Evolutionary conservation across 176 grass and related monocot genomes (phyloP).

Genomic region (Phoenix dactylifera): DNA sequence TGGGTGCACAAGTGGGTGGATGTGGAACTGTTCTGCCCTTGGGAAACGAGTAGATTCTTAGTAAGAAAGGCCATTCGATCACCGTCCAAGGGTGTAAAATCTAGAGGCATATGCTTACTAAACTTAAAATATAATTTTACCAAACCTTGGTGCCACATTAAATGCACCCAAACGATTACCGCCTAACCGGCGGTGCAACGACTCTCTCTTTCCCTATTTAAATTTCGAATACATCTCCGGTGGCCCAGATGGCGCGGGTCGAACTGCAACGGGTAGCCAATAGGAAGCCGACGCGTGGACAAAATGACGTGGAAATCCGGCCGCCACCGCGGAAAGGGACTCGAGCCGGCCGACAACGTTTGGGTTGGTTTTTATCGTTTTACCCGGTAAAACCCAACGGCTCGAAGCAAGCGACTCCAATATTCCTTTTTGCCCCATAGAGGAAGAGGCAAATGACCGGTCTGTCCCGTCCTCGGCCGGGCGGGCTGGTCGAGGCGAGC

Average conservation of each 20-base stretch:
- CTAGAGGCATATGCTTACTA: too few relatives aligned
- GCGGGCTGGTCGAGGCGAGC: not conserved
- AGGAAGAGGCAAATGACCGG: too few relatives aligned
- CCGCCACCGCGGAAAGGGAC: constrained; percentile 33
- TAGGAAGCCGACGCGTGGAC: not conserved
- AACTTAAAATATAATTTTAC: too few relatives aligned
- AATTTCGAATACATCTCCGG: not conserved
- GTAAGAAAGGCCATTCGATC: not conserved
- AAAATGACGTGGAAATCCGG: constrained; percentile 19
- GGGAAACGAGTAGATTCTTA: not conserved
- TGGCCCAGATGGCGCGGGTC: not conserved
- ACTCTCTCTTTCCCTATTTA: not conserved
- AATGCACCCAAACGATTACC: not conserved
- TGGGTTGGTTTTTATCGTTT: not conserved
- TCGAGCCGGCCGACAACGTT: constrained; percentile 10
- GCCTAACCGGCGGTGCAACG: constrained; percentile 3
- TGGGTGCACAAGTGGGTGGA: not conserved
- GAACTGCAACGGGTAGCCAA: constrained; percentile 4
- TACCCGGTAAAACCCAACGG: not conserved
- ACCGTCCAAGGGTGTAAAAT: not conserved
- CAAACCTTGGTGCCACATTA: too few relatives aligned
- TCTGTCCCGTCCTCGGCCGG: not conserved
- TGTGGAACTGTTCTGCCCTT: not conserved
- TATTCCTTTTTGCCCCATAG: not conserved
- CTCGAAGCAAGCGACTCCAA: not conserved